Evolutionary conservation across 768 basidiomycete species (phyloP).

Genomic region (Lactifluus pinguis): DNA sequence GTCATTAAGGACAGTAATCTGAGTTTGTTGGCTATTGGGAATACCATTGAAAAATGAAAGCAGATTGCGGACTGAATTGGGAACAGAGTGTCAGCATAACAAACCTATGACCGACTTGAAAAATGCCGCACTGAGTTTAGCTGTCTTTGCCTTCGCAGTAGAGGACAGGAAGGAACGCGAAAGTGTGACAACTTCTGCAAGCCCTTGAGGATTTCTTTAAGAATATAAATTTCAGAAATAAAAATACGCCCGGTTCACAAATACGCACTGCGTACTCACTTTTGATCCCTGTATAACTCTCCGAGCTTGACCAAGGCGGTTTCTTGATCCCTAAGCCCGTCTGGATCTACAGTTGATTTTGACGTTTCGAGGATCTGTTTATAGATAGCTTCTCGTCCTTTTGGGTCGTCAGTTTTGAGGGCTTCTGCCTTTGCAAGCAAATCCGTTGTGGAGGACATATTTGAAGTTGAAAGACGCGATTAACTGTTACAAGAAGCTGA

Average conservation of each 20-base stretch:
- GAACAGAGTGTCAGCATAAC: not conserved
- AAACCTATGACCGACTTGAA: not conserved
- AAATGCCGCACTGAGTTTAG: conserved; percentile 71
- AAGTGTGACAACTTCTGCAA: conserved; percentile 79
- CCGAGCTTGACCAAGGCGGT: conserved; percentile 78
- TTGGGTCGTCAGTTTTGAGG: conserved; percentile 37
- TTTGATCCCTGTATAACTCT: conserved; percentile 77
- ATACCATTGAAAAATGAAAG: conserved; percentile 83
- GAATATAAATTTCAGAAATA: not conserved
- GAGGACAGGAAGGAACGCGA: conserved; percentile 80
- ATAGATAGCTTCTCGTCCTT: conserved; percentile 66
- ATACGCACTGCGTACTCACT: conserved; percentile 37
- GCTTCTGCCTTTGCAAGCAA: conserved; percentile 51
- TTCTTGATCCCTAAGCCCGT: conserved; percentile 72
- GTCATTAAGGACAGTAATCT: conserved; percentile 80
- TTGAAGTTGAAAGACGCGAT: conserved; percentile 3
- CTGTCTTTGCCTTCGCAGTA: conserved; percentile 96
- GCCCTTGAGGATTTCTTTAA: conserved; percentile 68
- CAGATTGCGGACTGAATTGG: conserved; percentile 70
- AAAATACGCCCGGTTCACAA: not conserved
- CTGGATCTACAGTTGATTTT: conserved; percentile 37
- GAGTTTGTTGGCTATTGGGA: conserved; percentile 61
- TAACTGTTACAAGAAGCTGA: not conserved
- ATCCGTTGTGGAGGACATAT: conserved; percentile 29
- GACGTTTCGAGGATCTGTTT: conserved; percentile 50